phyloP scores from a whole-genome alignment of 2,329 filamentous ascomycete genomes.

The Talaromyces albobiverticillius region DNA sequence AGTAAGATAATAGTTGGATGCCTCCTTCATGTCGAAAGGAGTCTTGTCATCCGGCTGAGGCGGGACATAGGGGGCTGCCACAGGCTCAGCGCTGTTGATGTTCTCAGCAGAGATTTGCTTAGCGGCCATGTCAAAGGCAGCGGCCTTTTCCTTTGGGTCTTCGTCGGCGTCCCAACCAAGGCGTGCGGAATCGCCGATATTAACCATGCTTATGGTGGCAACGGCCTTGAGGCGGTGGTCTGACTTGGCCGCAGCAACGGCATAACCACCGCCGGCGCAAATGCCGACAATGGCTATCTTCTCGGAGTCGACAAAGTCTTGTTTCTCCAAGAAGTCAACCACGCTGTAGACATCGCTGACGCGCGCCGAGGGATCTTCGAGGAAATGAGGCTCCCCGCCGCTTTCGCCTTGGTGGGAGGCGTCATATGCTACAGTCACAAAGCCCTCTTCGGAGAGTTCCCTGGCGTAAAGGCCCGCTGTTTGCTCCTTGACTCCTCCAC shows the following conservation, averaged over 20 bases:
- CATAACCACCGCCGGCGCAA: constrained; percentile 38
- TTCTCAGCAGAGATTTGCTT: no score
- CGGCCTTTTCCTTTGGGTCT: constrained; percentile 1
- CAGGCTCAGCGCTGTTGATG: constrained; percentile 13
- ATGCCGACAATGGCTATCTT: constrained; percentile 37
- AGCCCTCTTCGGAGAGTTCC: constrained; percentile 28
- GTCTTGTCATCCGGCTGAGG: constrained; percentile 12
- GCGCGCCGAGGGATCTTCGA: constrained; percentile 36
- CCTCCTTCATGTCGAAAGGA: constrained; percentile 19
- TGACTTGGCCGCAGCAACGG: constrained; percentile 30
- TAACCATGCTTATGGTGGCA: constrained; percentile 30
- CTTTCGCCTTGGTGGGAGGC: constrained; percentile 38
- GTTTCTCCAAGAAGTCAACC: constrained; percentile 30
- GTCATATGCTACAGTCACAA: constrained; percentile 34
- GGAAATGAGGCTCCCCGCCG: constrained; percentile 31
- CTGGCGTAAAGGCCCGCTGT: constrained; percentile 31
- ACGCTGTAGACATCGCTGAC: constrained; percentile 34
- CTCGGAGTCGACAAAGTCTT: constrained; percentile 25
- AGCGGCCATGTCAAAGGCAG: no score
- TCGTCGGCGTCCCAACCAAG: constrained; percentile 18
- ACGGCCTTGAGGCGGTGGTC: constrained; percentile 38
- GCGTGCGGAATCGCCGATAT: constrained; percentile 28
- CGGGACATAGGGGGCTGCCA: no score
- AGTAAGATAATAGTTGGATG: constrained; percentile 21
- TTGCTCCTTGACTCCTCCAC: constrained; percentile 37